These are phyloP conservation scores for Fusarium lateritium DNA, from an alignment of 2,329 filamentous ascomycete genomes.

Conservation along the genomic window DNA sequence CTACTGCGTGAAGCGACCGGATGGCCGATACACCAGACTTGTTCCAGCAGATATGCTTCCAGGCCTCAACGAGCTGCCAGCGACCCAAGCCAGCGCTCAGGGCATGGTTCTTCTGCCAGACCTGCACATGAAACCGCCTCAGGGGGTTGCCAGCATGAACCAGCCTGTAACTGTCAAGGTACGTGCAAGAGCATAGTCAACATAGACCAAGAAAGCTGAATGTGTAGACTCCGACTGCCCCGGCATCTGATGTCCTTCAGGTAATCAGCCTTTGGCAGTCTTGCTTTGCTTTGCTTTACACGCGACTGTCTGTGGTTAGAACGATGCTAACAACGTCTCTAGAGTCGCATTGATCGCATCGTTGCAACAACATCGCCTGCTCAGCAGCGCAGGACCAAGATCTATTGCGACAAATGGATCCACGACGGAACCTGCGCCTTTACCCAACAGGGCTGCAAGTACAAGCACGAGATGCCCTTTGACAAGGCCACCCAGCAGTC, in stretches of 20 bases:
- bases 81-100: constrained; percentile 54
- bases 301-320: background rate
- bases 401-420: constrained; percentile 93
- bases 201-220: constrained; percentile 49
- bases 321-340: constrained; percentile 10
- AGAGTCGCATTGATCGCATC: constrained; percentile 56
- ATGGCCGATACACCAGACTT: constrained; percentile 39
- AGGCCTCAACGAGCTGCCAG: constrained; percentile 59
- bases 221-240: constrained; percentile 44
- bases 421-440: constrained; percentile 88
- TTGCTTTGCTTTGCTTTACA: background rate
- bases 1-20: constrained; percentile 37
- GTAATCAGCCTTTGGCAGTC: constrained; percentile 43
- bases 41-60: constrained; percentile 42
- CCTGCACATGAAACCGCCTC: constrained; percentile 56
- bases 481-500: constrained; percentile 75
- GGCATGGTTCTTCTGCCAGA: constrained; percentile 65
- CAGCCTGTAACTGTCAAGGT: constrained; percentile 58
- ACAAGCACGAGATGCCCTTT: constrained; percentile 90
- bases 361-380: constrained; percentile 53
- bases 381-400: constrained; percentile 69
- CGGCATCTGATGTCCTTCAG: constrained; percentile 53
- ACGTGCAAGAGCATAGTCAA: constrained; percentile 45
- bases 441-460: constrained; percentile 87
- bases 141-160: constrained; percentile 57